Evolutionary conservation across 179 eudicot species (phyloP).

Genomic region (Spergularia azorica): DNA sequence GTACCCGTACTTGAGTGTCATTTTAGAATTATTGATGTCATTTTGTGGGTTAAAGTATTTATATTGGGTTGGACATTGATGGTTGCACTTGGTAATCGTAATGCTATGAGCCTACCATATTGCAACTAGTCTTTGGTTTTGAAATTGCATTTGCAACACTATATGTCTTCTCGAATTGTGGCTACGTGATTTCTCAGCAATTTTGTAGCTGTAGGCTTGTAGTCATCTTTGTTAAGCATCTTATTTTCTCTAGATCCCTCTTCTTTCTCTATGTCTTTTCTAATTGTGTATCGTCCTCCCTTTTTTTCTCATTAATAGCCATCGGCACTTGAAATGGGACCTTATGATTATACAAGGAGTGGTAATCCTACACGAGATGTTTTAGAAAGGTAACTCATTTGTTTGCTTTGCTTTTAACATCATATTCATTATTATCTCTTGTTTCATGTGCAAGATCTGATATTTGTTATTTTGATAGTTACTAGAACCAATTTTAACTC

Average conservation of each 20-base stretch:
- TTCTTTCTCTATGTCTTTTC: neutral
- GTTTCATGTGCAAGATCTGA: slow-evolving; percentile 6
- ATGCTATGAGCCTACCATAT: neutral
- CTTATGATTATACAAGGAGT: slow-evolving; percentile 94
- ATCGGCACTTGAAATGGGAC: slow-evolving; percentile 73
- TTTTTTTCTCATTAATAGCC: slow-evolving; percentile 52
- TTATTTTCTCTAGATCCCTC: neutral
- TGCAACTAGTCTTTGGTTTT: neutral
- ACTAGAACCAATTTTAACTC: slow-evolving; percentile 8
- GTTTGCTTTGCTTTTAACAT: neutral
- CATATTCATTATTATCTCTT: neutral
- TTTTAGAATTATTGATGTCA: neutral
- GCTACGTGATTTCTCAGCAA: neutral
- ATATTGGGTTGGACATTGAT: neutral
- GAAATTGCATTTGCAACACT: neutral
- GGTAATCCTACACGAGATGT: slow-evolving; percentile 96
- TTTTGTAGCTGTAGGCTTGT: neutral
- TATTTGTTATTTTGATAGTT: neutral
- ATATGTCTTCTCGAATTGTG: neutral
- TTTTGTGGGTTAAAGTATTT: neutral
- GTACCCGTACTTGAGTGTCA: neutral
- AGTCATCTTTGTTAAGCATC: neutral
- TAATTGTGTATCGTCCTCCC: neutral
- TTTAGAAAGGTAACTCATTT: slow-evolving; percentile 59
- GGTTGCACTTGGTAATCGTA: neutral